Percentiles rank a stretch among this genome's conserved stretches.
These are phyloP conservation scores for Fusarium buharicum DNA, from an alignment of 2,329 filamentous ascomycete species.

Conservation along the genomic window DNA sequence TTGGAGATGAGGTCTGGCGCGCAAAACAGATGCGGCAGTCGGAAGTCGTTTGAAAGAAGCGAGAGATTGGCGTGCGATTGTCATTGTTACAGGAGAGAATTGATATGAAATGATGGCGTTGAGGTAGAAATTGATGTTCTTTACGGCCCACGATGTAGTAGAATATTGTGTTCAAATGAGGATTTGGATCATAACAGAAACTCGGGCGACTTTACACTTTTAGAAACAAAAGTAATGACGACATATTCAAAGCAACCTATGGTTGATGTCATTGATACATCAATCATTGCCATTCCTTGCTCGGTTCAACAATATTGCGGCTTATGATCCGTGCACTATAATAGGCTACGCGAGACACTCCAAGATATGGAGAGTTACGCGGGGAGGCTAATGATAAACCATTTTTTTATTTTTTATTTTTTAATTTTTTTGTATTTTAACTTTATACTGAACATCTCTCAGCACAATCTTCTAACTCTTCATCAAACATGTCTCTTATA, in stretches of 20 bases:
- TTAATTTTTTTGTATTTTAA: no score
- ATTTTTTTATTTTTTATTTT: no score
- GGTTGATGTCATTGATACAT: constrained; percentile 33
- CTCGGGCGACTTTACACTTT: neutral
- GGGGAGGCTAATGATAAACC: no score
- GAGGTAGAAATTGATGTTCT: no score
- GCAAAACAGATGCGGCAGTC: neutral
- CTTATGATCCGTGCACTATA: neutral
- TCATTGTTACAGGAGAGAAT: neutral
- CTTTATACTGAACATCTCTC: no score
- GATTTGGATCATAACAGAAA: neutral
- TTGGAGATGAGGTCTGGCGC: neutral
- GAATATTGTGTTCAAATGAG: neutral
- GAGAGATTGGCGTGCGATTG: constrained; percentile 5
- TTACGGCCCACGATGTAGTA: neutral
- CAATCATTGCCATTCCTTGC: neutral
- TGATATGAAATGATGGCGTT: no score
- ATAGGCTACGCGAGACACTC: no score
- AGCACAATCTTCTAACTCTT: no score
- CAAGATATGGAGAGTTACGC: no score
- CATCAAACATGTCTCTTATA: no score
- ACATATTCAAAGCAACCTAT: constrained; percentile 11
- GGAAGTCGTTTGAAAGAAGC: neutral
- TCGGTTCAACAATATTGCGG: constrained; percentile 10
- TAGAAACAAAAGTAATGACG: constrained; percentile 18